A percentile compares a stretch with the other conserved stretches of the same genome.
These are phyloP conservation scores for Globisporangium cederbergense DNA, from an alignment of 352 stramenopile species.

Conservation along the genomic window DNA sequence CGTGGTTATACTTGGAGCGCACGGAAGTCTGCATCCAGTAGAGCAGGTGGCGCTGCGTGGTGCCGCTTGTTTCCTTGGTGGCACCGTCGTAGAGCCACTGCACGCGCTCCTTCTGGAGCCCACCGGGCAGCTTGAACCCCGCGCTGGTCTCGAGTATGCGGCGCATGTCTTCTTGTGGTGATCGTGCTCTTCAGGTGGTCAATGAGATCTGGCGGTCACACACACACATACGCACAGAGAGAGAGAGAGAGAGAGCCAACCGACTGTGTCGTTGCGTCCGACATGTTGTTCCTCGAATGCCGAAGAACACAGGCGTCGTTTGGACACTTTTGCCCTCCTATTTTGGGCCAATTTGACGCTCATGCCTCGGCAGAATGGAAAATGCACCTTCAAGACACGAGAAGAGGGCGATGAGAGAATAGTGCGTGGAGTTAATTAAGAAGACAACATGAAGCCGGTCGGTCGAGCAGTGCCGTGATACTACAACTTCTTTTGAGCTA, in stretches of 20 bases:
- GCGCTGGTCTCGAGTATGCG: slow-evolving; percentile 43
- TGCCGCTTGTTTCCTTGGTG: neutral
- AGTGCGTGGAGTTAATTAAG: neutral
- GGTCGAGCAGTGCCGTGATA: neutral
- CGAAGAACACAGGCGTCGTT: slow-evolving; percentile 11
- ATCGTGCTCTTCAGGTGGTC: neutral
- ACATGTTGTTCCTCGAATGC: slow-evolving; percentile 6
- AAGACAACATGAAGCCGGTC: neutral
- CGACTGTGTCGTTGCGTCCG: neutral
- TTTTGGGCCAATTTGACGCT: neutral
- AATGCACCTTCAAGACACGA: neutral
- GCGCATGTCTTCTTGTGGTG: slow-evolving; percentile 23
- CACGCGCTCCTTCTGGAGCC: slow-evolving; percentile 65
- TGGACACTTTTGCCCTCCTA: neutral
- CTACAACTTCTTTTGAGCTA: neutral
- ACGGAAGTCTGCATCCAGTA: slow-evolving; percentile 90
- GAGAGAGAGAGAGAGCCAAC: too few relatives aligned
- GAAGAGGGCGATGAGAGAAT: neutral
- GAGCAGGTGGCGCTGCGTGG: slow-evolving; percentile 35
- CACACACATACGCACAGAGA: neutral
- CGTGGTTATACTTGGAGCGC: slow-evolving; percentile 79
- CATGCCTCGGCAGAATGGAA: neutral
- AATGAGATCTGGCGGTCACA: neutral
- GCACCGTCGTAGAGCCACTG: slow-evolving; percentile 73
- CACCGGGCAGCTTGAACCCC: slow-evolving; percentile 40